Percentiles rank a stretch among this genome's conserved stretches.
Evolutionary conservation across 768 basidiomycete genomes (phyloP).

Genomic region (Tulasnella sp.): DNA sequence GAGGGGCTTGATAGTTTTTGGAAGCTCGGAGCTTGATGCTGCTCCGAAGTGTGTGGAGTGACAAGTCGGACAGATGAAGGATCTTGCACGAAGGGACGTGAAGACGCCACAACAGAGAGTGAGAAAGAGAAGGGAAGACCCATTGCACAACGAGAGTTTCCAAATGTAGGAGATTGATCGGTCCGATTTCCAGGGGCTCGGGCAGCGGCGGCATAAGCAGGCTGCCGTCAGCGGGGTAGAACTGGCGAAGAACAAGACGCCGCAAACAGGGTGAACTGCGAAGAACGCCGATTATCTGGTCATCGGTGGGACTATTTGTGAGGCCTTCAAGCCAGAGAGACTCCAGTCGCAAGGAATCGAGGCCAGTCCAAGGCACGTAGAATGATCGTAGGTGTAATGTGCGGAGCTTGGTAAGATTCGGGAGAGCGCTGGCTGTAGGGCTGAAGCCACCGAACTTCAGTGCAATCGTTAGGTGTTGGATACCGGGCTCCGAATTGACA

Average conservation of each 20-base stretch:
- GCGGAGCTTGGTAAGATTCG: background rate
- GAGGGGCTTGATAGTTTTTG: background rate
- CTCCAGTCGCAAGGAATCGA: background rate
- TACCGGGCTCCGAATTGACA: background rate
- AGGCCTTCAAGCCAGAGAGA: background rate
- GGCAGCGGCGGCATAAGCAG: background rate
- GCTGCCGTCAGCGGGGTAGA: background rate
- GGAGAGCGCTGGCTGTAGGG: background rate
- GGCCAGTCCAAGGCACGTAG: background rate
- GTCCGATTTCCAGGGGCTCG: background rate
- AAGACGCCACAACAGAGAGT: background rate
- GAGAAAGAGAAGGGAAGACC: background rate
- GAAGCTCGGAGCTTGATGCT: background rate
- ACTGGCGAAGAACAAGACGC: background rate
- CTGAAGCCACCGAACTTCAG: background rate
- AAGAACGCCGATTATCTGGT: background rate
- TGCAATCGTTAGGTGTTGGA: background rate
- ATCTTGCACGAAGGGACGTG: background rate
- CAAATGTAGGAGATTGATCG: background rate
- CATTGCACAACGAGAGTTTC: background rate
- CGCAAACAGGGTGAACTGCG: background rate
- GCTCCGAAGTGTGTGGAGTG: background rate
- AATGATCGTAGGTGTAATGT: background rate
- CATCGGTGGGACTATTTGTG: background rate
- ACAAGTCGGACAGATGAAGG: background rate